Evolutionary conservation across 2,329 filamentous ascomycete genomes (phyloP).

Genomic region (Penicillium sp.): DNA sequence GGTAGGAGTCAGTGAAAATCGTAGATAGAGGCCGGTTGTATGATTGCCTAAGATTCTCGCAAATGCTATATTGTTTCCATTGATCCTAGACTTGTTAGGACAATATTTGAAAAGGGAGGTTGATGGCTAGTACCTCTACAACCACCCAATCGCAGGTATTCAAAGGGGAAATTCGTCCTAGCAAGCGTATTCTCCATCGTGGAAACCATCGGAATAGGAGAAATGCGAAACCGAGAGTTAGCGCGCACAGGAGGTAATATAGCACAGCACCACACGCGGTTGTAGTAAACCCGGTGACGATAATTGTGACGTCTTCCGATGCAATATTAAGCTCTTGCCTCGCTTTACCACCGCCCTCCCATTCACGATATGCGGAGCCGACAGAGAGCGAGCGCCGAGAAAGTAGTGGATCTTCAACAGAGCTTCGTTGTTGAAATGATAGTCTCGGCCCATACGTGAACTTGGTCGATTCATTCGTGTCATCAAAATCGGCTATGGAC

Average conservation of each 20-base stretch:
- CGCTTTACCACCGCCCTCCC: constrained; percentile 64
- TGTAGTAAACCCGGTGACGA: constrained; percentile 88
- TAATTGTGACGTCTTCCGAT: constrained; percentile 92
- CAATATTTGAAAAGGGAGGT: neutral
- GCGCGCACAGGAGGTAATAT: constrained; percentile 73
- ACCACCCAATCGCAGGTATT: constrained; percentile 87
- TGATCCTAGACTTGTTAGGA: constrained; percentile 67
- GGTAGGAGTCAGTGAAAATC: constrained; percentile 58
- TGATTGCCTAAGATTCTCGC: constrained; percentile 64
- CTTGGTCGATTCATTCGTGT: constrained; percentile 42
- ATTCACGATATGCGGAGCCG: constrained; percentile 69
- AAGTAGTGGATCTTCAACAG: constrained; percentile 65
- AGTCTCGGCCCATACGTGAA: constrained; percentile 39
- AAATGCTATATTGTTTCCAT: constrained; percentile 89
- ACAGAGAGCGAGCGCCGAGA: constrained; percentile 70
- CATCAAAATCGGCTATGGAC: constrained; percentile 45
- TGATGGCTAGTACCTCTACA: constrained; percentile 67
- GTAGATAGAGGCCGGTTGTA: constrained; percentile 69
- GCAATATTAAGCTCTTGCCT: constrained; percentile 93
- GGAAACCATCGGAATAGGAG: constrained; percentile 90
- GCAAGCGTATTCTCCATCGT: constrained; percentile 77
- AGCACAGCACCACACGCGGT: constrained; percentile 69
- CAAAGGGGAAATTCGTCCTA: constrained; percentile 72
- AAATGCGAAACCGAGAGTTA: constrained; percentile 78
- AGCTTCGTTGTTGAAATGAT: constrained; percentile 46